phyloP scores from a whole-genome alignment of 805 yeast species.

The Huiozyma sinensis region DNA sequence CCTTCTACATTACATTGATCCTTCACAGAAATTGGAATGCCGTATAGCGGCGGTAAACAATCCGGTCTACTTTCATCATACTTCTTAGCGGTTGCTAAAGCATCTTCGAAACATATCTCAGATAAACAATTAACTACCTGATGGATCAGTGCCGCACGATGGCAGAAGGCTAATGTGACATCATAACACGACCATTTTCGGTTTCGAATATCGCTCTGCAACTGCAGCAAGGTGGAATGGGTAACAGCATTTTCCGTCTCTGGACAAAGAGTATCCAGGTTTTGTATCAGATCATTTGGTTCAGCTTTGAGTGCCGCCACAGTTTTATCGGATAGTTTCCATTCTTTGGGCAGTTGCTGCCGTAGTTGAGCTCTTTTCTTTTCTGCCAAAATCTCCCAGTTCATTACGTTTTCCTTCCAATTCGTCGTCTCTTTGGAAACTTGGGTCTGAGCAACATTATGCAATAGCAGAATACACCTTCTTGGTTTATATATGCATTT shows the following conservation, averaged over 20 bases:
- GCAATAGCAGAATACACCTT: too few species aligned
- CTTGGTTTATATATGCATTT: too few species aligned
- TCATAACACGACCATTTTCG: constrained; percentile 6
- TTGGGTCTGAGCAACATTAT: too few species aligned
- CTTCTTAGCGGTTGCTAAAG: constrained; percentile 37
- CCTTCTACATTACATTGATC: constrained; percentile 26
- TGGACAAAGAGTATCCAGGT: constrained; percentile 9
- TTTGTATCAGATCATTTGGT: constrained; percentile 6
- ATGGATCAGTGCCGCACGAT: constrained; percentile 45
- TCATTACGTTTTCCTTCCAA: too few species aligned
- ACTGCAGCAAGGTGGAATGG: constrained; percentile 8
- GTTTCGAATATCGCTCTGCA: constrained; percentile 4
- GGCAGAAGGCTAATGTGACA: constrained; percentile 36
- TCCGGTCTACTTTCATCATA: constrained; percentile 33
- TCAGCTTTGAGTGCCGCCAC: constrained; percentile 4
- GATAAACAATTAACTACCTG: constrained; percentile 33
- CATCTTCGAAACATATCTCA: constrained; percentile 40
- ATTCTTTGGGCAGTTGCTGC: constrained; percentile 10
- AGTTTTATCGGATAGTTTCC: constrained; percentile 9
- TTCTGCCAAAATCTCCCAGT: constrained; percentile 9
- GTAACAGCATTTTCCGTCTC: constrained; percentile 11
- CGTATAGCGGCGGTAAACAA: constrained; percentile 53
- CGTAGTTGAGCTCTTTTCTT: constrained; percentile 9
- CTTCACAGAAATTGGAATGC: constrained; percentile 54
- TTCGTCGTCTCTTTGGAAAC: too few species aligned